Conservation (phyloP, 371 early-diverging fungal genomes). For the Mortierella sp. region DNA sequence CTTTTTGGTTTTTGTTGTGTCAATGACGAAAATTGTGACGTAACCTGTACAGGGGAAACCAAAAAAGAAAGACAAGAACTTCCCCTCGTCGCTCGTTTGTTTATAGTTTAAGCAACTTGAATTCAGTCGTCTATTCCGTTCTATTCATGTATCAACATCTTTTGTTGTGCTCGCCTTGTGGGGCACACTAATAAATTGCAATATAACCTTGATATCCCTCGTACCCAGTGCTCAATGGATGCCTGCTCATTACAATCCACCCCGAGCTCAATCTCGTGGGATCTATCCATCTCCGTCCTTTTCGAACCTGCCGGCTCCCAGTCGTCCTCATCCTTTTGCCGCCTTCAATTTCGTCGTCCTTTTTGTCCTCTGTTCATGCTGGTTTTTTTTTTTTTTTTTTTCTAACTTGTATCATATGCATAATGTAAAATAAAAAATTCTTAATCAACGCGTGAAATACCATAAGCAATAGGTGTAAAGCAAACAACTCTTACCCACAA, state of each 20-base stretch:
- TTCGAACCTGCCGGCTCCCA: too few relatives aligned
- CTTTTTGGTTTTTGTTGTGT: neutral
- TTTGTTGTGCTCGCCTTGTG: neutral
- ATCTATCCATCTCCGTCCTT: neutral
- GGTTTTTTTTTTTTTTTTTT: too few relatives aligned
- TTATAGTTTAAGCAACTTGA: neutral
- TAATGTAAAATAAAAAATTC: neutral
- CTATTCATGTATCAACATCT: neutral
- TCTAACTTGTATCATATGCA: neutral
- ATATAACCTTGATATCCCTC: constrained; percentile 9
- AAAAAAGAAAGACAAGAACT: neutral
- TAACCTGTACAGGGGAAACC: neutral
- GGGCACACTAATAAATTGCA: constrained; percentile 7
- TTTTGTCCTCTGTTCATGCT: too few relatives aligned
- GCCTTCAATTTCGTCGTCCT: too few relatives aligned
- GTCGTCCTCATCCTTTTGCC: neutral
- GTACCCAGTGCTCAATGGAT: neutral
- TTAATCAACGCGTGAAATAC: neutral
- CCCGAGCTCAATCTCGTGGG: constrained; percentile 1
- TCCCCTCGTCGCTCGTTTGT: neutral
- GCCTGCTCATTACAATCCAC: neutral
- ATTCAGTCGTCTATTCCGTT: constrained; percentile 1
- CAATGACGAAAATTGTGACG: neutral
- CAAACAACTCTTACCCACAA: neutral
- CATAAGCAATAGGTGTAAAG: neutral